phyloP scores from a whole-genome alignment of 2,329 filamentous ascomycete genomes.

The Diaporthe citrichinensis region DNA sequence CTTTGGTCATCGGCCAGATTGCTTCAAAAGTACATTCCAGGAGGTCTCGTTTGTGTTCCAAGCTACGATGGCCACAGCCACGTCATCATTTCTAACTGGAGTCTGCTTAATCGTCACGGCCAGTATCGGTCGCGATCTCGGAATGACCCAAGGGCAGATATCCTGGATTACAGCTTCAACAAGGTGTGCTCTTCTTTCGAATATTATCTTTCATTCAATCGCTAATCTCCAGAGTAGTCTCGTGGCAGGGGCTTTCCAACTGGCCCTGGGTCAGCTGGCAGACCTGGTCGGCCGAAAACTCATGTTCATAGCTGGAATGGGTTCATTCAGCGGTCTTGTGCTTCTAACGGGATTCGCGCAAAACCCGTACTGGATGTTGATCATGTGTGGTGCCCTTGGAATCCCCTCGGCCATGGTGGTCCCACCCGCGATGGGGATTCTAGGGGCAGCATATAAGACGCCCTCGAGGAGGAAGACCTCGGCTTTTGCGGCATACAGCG shows the following conservation, averaged over 20 bases:
- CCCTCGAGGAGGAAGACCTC: slow-evolving; percentile 2
- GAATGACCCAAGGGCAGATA: background rate
- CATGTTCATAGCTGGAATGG: slow-evolving; percentile 6
- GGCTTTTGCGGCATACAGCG: background rate
- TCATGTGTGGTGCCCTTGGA: background rate
- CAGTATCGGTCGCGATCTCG: background rate
- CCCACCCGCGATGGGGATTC: background rate
- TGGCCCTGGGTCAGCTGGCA: background rate
- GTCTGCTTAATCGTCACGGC: slow-evolving; percentile 4
- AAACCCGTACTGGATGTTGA: slow-evolving; percentile 5
- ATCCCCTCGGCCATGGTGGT: slow-evolving; percentile 9
- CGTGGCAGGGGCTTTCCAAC: background rate
- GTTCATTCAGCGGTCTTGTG: background rate
- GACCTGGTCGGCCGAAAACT: slow-evolving; percentile 1
- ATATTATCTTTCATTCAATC: background rate
- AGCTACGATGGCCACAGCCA: slow-evolving; percentile 1
- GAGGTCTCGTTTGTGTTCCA: slow-evolving; percentile 2
- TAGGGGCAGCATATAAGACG: background rate
- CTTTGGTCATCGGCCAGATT: background rate
- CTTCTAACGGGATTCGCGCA: background rate
- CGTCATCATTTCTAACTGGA: background rate
- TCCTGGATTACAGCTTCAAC: slow-evolving; percentile 1
- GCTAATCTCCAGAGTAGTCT: background rate
- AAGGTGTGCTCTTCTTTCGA: background rate
- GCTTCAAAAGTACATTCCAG: background rate